These are phyloP conservation scores for Vanilla planifolia DNA, from an alignment of 106 monocot species.

Conservation along the genomic window DNA sequence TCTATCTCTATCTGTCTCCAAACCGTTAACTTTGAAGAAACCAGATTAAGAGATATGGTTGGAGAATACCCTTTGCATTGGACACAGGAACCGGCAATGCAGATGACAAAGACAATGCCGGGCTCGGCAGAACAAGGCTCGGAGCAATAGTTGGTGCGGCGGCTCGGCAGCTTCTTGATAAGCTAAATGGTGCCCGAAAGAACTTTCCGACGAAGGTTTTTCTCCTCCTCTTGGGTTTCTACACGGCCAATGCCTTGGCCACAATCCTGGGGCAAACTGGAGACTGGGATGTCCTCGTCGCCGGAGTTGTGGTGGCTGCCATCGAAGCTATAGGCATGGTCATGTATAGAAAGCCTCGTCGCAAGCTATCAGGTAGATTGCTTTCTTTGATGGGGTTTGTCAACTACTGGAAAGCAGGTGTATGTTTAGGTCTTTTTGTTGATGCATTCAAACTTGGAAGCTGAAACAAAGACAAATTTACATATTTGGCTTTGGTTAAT, in stretches of 20 bases:
- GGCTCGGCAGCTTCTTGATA: slow-evolving; percentile 53
- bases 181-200: slow-evolving; percentile 66
- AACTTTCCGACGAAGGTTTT: slow-evolving; percentile 87
- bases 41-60: slow-evolving; percentile 11
- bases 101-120: slow-evolving; percentile 27
- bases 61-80: slow-evolving; percentile 47
- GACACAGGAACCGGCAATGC: slow-evolving; percentile 54
- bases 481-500: not conserved
- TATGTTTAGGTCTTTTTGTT: slow-evolving; percentile 92
- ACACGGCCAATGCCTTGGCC: slow-evolving; percentile 91
- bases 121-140: slow-evolving; percentile 60
- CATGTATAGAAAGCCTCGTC: slow-evolving; percentile 65
- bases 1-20: not conserved
- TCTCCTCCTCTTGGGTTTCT: slow-evolving; percentile 90
- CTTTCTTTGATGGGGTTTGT: slow-evolving; percentile 59
- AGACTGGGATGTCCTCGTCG: slow-evolving; percentile 96
- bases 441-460: slow-evolving; percentile 98
- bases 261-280: slow-evolving; percentile 96
- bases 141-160: slow-evolving; percentile 61
- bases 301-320: slow-evolving; percentile 79
- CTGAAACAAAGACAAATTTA: too few species aligned
- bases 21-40: not conserved
- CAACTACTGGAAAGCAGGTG: slow-evolving; percentile 94
- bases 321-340: slow-evolving; percentile 97
- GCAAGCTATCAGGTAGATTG: slow-evolving; percentile 39